phyloP scores from a whole-genome alignment of 2,329 filamentous ascomycete species.

The Didymella pomorum region DNA sequence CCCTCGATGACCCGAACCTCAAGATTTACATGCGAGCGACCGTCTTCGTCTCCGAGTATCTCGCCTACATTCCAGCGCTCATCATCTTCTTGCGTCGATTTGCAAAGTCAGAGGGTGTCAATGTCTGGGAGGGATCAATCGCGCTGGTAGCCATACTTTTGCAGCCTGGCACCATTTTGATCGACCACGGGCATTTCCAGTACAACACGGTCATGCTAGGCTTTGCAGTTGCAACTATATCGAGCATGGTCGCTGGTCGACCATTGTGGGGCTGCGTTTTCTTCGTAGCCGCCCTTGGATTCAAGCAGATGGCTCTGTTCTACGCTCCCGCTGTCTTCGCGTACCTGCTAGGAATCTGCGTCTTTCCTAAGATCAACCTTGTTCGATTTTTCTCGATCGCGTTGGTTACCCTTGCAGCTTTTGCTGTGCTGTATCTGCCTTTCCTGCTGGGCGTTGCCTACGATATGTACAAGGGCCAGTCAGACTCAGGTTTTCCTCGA shows the following conservation, averaged over 20 bases:
- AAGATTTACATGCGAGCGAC: conserved; percentile 97
- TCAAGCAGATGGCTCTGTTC: conserved; percentile 99
- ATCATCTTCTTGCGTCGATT: conserved; percentile 87
- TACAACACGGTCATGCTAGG: conserved; percentile 99
- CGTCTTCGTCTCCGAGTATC: conserved; percentile 88
- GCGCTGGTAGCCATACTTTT: conserved; percentile 89
- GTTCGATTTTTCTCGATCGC: conserved; percentile 77
- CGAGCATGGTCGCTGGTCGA: conserved; percentile 84
- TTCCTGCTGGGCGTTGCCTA: conserved; percentile 76
- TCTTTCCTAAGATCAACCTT: conserved; percentile 75
- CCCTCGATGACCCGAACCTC: conserved; percentile 76
- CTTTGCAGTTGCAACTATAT: conserved; percentile 83
- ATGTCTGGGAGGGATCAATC: conserved; percentile 82
- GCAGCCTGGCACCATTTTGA: conserved; percentile 88
- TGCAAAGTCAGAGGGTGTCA: conserved; percentile 76
- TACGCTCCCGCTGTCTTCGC: conserved; percentile 94
- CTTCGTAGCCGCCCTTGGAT: conserved; percentile 92
- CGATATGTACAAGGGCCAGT: conserved; percentile 70
- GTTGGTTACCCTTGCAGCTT: conserved; percentile 74
- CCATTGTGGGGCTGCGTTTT: conserved; percentile 90
- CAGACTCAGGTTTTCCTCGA: conserved; percentile 64
- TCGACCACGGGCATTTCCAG: conserved; percentile 96
- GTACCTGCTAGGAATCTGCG: conserved; percentile 84
- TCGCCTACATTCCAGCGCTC: conserved; percentile 84
- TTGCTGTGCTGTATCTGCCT: conserved; percentile 77